phyloP scores from a whole-genome alignment of 148 eudicot genomes.

The Silene conica region DNA sequence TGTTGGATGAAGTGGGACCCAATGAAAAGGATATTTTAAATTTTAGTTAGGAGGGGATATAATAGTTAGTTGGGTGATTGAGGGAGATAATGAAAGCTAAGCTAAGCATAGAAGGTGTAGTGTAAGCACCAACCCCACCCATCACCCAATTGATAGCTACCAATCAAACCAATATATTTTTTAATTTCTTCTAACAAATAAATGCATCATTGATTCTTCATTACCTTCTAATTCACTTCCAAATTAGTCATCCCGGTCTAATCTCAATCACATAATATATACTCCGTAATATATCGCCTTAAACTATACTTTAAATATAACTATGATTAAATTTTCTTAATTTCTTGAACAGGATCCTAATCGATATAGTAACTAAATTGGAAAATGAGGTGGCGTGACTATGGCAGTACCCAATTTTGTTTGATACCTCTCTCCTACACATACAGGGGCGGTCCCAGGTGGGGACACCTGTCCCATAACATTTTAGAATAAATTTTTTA shows the following conservation, averaged over 20 bases:
- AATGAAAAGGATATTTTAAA: slow-evolving; percentile 26
- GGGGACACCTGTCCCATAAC: too few relatives aligned
- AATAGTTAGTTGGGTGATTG: slow-evolving; percentile 39
- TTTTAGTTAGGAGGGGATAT: slow-evolving; percentile 32
- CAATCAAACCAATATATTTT: slow-evolving; percentile 24
- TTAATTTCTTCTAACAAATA: slow-evolving; percentile 5
- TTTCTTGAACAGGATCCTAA: too few relatives aligned
- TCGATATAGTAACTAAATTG: too few relatives aligned
- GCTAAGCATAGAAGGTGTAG: slow-evolving; percentile 10
- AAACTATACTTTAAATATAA: too few relatives aligned
- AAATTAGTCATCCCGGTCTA: not conserved
- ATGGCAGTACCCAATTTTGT: too few relatives aligned
- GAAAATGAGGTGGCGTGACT: too few relatives aligned
- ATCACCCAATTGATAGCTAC: slow-evolving; percentile 21
- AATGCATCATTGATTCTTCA: slow-evolving; percentile 22
- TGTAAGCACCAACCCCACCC: slow-evolving; percentile 19
- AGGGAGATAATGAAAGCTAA: slow-evolving; percentile 29
- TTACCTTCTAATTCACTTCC: not conserved
- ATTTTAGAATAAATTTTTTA: too few relatives aligned
- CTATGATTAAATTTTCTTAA: too few relatives aligned
- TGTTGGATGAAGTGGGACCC: slow-evolving; percentile 54
- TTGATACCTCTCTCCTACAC: too few relatives aligned
- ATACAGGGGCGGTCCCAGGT: too few relatives aligned
- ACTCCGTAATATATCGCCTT: too few relatives aligned
- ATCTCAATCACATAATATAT: too few relatives aligned